Conservation (phyloP, 805 yeast genomes). For the Blastobotrys mokoenaii region DNA sequence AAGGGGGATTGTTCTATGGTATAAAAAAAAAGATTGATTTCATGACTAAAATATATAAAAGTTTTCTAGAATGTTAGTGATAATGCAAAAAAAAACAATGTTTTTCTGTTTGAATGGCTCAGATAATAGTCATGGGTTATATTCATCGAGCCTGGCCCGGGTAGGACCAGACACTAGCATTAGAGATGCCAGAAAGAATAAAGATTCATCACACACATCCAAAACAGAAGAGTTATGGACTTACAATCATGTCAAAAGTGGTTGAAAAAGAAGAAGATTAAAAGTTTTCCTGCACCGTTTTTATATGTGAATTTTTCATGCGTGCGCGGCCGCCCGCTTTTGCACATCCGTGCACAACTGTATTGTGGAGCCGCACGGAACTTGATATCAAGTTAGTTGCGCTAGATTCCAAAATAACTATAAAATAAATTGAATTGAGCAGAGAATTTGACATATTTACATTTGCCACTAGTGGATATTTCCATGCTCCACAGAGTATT, state of each 20-base stretch:
- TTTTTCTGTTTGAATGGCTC: too few species aligned
- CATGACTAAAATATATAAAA: too few species aligned
- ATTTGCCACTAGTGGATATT: too few species aligned
- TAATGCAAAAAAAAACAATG: too few species aligned
- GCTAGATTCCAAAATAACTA: too few species aligned
- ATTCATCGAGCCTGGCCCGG: constrained; percentile 20
- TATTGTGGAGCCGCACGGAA: too few species aligned
- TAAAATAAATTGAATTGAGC: too few species aligned
- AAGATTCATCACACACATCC: constrained; percentile 13
- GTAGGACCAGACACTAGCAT: constrained; percentile 18
- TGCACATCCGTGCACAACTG: too few species aligned
- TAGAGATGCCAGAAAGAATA: constrained; percentile 26
- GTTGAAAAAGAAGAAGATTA: not conserved
- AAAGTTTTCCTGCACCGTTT: not conserved
- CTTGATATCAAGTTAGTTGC: too few species aligned
- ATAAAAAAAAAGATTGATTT: not conserved
- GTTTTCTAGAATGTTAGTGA: not conserved
- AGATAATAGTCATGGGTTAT: constrained; percentile 17
- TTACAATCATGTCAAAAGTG: not conserved
- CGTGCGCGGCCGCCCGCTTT: not conserved
- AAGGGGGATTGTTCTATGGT: too few species aligned
- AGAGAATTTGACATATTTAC: too few species aligned
- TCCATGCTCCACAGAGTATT: too few species aligned
- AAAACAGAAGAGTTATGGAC: not conserved
- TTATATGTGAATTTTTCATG: not conserved